Evolutionary conservation across 805 yeast species (phyloP).

Genomic region (Barnettozyma pratensis): DNA sequence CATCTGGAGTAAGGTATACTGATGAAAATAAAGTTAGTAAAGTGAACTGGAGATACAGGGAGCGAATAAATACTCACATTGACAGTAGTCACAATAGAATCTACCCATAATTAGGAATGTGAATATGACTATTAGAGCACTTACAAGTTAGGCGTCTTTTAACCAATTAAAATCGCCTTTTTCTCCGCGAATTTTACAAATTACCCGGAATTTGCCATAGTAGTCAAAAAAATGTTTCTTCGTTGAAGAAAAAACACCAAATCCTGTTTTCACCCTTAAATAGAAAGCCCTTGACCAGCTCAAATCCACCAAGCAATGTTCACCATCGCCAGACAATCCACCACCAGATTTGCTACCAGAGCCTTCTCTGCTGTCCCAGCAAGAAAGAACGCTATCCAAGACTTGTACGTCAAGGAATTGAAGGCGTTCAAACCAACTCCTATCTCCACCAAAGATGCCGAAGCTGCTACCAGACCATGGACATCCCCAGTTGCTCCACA

Average conservation of each 20-base stretch:
- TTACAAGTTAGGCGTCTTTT: not conserved
- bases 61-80: constrained; percentile 30
- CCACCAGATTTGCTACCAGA: constrained; percentile 27
- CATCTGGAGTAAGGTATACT: constrained; percentile 80
- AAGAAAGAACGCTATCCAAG: constrained; percentile 61
- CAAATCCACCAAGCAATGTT: constrained; percentile 14
- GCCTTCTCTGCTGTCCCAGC: constrained; percentile 31
- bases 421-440: constrained; percentile 85
- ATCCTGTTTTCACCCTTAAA: constrained; percentile 2
- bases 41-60: not conserved
- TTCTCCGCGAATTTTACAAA: not conserved
- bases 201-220: not conserved
- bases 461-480: constrained; percentile 79
- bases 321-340: constrained; percentile 19
- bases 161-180: constrained; percentile 11
- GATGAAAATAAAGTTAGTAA: constrained; percentile 5
- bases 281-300: not conserved
- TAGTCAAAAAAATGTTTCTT: too few relatives aligned
- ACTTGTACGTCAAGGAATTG: constrained; percentile 81
- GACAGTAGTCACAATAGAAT: constrained; percentile 82
- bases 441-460: constrained; percentile 67
- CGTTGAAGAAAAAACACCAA: not conserved
- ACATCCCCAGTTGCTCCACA: constrained; percentile 73
- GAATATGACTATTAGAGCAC: not conserved
- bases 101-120: constrained; percentile 43